Evolutionary conservation across 2,329 filamentous ascomycete genomes (phyloP).

Genomic region (Tolypocladium tropicale): DNA sequence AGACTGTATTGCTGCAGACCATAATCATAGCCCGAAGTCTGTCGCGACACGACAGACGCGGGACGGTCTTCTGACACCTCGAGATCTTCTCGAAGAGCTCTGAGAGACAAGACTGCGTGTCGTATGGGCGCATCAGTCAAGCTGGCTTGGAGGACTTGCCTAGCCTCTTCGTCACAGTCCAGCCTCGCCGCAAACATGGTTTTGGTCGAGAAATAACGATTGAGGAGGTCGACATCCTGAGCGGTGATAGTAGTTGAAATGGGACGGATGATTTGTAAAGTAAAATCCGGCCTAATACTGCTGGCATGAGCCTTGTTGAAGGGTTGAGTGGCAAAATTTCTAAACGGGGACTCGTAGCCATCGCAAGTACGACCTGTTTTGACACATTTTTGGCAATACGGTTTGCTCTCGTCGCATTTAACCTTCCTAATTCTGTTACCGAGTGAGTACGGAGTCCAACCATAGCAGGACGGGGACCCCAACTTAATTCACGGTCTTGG

Average conservation of each 20-base stretch:
- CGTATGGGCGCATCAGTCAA: conserved; percentile 22
- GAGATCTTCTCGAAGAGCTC: conserved; percentile 26
- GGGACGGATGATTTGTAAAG: conserved; percentile 9
- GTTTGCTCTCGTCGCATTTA: conserved; percentile 27
- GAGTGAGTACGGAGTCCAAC: conserved; percentile 10
- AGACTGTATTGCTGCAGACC: conserved; percentile 31
- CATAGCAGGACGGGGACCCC: background rate
- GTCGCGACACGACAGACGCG: conserved; percentile 15
- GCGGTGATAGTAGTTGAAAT: conserved; percentile 7
- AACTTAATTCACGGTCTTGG: background rate
- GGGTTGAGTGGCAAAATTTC: conserved; percentile 12
- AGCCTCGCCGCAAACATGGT: conserved; percentile 28
- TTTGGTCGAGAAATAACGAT: conserved; percentile 30
- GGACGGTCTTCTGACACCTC: conserved; percentile 19
- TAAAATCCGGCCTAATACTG: conserved; percentile 3
- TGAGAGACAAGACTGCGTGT: conserved; percentile 29
- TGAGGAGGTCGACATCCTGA: conserved; percentile 22
- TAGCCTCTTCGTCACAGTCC: conserved; percentile 27
- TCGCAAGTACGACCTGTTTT: conserved; percentile 30
- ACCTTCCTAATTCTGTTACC: conserved; percentile 22
- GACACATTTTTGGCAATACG: conserved; percentile 23
- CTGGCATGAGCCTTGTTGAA: background rate
- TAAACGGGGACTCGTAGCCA: conserved; percentile 30
- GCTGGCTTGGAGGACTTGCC: conserved; percentile 26
- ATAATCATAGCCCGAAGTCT: conserved; percentile 19